Base-by-base conservation (phyloP, 495 filamentous ascomycete genomes). In the Penicillium bovifimosum region DNA sequence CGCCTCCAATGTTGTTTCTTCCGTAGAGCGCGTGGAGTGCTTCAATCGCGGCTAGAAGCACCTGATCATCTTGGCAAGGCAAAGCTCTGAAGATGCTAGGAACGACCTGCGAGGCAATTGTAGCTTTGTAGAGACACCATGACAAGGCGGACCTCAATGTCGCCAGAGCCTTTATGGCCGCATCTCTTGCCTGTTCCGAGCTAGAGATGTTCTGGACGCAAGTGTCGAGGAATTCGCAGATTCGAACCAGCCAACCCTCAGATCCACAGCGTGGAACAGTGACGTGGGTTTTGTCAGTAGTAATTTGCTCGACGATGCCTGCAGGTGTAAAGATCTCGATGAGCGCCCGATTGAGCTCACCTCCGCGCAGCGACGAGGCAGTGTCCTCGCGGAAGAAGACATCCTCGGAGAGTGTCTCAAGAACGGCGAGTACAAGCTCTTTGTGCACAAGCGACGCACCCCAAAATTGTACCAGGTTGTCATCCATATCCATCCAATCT, bases 401-500 rank as follows among this genome's bases (percentile, higher is more conserved):
- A 56, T 96, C 95, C 57, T 97, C 95, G 3, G 91, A 95, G 40
- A 97, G 76, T n/a, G 85, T 89, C 71, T 97, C 93, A 46, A 99
- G 75, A 36, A 96, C 80, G 28, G 80, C 83, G 6, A 95, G 75
- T 13, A 96, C 90, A 34, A 95, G 74, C 59, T 86, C 82, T 68
- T 90, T 90, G 66, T 89, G 86, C 13, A 84, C 80, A 17, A 84
- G 68, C 42, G 80, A 80, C 17, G 80, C 79, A n/a, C 76, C 72
- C 95, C 95, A 98, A 20, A 96, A 77, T 51, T 80, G 80, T 36
- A 90, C 82, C 36, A 99, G 78, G 56, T 85, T 71, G 38, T 81
- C 76, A 63, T 99, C 93, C 93, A 99, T 96, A 65, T 95, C 83
- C 70, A 86, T 80, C 93, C 93, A 99, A 41, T 92, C 88, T 28